These are phyloP conservation scores for Citrullus colocynthis DNA, from an alignment of 306 rosid genomes.

Conservation along the genomic window DNA sequence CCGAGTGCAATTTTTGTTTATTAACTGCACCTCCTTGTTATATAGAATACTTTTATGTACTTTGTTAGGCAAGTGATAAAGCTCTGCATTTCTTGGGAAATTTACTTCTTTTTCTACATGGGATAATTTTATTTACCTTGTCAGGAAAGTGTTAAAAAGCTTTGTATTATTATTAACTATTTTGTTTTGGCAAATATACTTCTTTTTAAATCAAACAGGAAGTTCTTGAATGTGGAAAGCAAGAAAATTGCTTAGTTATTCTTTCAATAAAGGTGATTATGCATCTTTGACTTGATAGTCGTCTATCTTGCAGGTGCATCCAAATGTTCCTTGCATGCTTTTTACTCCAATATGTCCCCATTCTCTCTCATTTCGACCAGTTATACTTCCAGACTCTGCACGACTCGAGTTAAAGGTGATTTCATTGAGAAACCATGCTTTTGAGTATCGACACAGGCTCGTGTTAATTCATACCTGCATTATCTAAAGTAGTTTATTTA, in stretches of 20 bases:
- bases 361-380: conserved; percentile 96
- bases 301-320: conserved; percentile 74
- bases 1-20: neutral
- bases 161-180: too few species aligned
- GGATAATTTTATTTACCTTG: neutral
- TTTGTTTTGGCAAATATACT: neutral
- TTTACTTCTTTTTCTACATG: neutral
- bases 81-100: neutral
- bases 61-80: neutral
- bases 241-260: neutral
- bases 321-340: conserved; percentile 97
- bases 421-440: neutral
- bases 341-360: conserved; percentile 98
- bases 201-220: neutral
- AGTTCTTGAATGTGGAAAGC: neutral
- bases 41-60: neutral
- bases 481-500: neutral
- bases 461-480: neutral
- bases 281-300: conserved; percentile 15
- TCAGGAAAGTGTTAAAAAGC: neutral
- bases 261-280: neutral
- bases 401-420: conserved; percentile 83
- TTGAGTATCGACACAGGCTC: neutral
- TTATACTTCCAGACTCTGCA: conserved; percentile 97
- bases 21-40: neutral